phyloP scores from a whole-genome alignment of 192 early-diverging fungal genomes.

The Backusella circina region DNA sequence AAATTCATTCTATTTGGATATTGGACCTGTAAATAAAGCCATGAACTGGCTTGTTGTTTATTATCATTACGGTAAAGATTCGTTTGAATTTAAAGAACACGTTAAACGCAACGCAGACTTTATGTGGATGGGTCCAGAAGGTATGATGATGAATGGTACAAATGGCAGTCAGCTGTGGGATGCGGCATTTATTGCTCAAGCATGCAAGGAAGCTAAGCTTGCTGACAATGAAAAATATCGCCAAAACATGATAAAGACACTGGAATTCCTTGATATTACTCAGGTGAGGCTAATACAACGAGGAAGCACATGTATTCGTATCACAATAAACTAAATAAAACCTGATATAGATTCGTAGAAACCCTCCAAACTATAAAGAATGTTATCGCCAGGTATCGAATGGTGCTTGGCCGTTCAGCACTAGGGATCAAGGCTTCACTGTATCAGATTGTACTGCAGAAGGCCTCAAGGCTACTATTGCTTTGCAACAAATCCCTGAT shows the following conservation, averaged over 20 bases:
- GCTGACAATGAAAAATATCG: conserved; percentile 70
- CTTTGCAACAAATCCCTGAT: conserved; percentile 61
- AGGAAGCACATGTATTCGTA: neutral
- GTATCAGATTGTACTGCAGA: conserved; percentile 96
- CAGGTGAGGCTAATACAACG: conserved; percentile 39
- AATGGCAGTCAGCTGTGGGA: conserved; percentile 99
- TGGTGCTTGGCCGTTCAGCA: conserved; percentile 98
- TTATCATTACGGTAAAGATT: conserved; percentile 84
- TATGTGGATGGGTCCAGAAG: conserved; percentile 88
- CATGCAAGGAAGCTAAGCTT: conserved; percentile 73
- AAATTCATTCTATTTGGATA: conserved; percentile 84
- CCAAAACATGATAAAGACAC: conserved; percentile 57
- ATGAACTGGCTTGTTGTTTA: conserved; percentile 89
- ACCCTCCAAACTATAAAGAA: conserved; percentile 62
- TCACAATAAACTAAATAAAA: neutral
- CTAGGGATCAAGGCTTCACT: conserved; percentile 89
- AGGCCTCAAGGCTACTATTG: conserved; percentile 78
- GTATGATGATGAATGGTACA: conserved; percentile 94
- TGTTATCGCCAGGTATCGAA: conserved; percentile 81
- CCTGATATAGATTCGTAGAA: conserved; percentile 56
- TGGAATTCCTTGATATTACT: conserved; percentile 82
- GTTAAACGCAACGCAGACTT: conserved; percentile 73
- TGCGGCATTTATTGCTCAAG: conserved; percentile 84
- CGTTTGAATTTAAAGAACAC: conserved; percentile 73
- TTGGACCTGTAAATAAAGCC: conserved; percentile 94